Conservation (phyloP, 805 yeast genomes). For the Zygosaccharomyces pseudorouxii region DNA sequence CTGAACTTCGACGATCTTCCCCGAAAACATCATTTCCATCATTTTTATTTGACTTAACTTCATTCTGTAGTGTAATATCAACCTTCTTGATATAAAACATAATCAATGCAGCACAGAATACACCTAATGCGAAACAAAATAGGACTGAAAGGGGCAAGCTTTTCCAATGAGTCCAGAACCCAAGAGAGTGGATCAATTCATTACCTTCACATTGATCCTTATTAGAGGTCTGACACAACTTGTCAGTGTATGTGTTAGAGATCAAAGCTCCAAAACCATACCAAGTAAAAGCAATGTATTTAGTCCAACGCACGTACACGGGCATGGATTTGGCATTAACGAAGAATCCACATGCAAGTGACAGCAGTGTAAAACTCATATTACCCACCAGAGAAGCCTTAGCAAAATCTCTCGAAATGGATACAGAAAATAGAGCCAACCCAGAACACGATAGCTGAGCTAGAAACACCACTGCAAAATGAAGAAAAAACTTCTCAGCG, state of each 20-base stretch:
- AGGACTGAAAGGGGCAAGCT: slow-evolving; percentile 58
- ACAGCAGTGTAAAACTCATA: slow-evolving; percentile 61
- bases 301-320: slow-evolving; percentile 81
- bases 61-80: slow-evolving; percentile 27
- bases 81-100: slow-evolving; percentile 45
- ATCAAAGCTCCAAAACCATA: slow-evolving; percentile 67
- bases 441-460: slow-evolving; percentile 42
- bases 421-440: slow-evolving; percentile 38
- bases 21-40: neutral
- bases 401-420: slow-evolving; percentile 57
- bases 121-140: slow-evolving; percentile 55
- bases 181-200: slow-evolving; percentile 51
- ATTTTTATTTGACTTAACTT: slow-evolving; percentile 16
- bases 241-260: slow-evolving; percentile 59
- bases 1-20: neutral
- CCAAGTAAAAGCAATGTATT: slow-evolving; percentile 72
- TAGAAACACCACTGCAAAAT: slow-evolving; percentile 54
- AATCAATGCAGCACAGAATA: slow-evolving; percentile 45
- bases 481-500: slow-evolving; percentile 53
- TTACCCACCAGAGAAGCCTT: slow-evolving; percentile 59
- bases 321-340: slow-evolving; percentile 71
- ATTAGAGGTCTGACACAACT: slow-evolving; percentile 48
- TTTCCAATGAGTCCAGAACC: slow-evolving; percentile 61
- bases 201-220: slow-evolving; percentile 37
- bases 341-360: slow-evolving; percentile 77